Conservation (phyloP, 2,329 filamentous ascomycete species). For the Neurospora sp. region DNA sequence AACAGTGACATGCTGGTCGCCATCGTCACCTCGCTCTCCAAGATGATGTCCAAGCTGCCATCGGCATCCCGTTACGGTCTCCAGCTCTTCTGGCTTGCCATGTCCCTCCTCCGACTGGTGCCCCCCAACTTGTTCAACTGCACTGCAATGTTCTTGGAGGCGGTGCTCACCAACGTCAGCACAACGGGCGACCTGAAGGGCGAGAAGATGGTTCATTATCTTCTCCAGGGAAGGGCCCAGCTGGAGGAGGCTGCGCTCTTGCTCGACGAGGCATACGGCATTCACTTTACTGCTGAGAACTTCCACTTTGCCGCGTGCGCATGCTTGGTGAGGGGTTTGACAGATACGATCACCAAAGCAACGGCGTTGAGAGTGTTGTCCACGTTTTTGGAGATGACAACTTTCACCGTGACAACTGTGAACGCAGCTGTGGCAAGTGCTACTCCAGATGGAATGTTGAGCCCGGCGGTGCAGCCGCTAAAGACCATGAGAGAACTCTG, state of each 20-base stretch:
- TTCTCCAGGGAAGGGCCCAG: slow-evolving; percentile 50
- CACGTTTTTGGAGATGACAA: slow-evolving; percentile 48
- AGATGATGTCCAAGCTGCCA: slow-evolving; percentile 62
- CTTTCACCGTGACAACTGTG: slow-evolving; percentile 18
- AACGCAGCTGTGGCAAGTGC: background rate
- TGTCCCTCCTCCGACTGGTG: slow-evolving; percentile 55
- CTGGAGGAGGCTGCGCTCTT: slow-evolving; percentile 53
- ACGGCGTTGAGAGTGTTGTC: slow-evolving; percentile 51
- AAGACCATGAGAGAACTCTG: slow-evolving; percentile 23
- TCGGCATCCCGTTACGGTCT: slow-evolving; percentile 58
- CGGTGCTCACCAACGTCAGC: slow-evolving; percentile 54
- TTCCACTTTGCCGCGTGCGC: slow-evolving; percentile 61
- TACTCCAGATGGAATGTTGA: slow-evolving; percentile 17
- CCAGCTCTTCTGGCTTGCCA: slow-evolving; percentile 61
- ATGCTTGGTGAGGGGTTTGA: slow-evolving; percentile 53
- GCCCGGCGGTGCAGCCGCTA: slow-evolving; percentile 10
- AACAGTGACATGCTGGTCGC: slow-evolving; percentile 60
- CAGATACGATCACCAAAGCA: slow-evolving; percentile 49
- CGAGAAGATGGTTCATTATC: slow-evolving; percentile 47
- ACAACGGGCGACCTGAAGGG: slow-evolving; percentile 50
- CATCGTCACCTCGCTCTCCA: slow-evolving; percentile 57
- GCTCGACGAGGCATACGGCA: slow-evolving; percentile 55
- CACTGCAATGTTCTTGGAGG: slow-evolving; percentile 54
- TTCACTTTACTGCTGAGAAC: slow-evolving; percentile 53
- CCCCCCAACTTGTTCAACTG: slow-evolving; percentile 56